phyloP scores from a whole-genome alignment of 2,329 filamentous ascomycete species.

The Verticillium isaacii region DNA sequence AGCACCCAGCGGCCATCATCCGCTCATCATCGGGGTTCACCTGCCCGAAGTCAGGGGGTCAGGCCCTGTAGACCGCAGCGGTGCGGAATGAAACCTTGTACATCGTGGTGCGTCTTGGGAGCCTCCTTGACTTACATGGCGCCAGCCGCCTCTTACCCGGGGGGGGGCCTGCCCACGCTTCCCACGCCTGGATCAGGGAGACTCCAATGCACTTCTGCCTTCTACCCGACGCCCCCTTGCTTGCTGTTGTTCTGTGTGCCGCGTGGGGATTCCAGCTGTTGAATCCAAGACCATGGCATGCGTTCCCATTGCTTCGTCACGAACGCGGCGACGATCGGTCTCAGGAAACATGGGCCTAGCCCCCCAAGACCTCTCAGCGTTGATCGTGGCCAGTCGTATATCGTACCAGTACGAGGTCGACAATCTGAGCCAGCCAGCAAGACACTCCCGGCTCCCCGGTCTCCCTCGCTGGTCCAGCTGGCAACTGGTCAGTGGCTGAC shows the following conservation, averaged over 20 bases:
- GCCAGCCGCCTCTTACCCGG: background rate
- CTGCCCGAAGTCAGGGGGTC: background rate
- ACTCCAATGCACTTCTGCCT: background rate
- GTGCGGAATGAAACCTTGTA: background rate
- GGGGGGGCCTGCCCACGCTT: background rate
- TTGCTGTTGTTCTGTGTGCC: background rate
- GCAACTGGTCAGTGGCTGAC: background rate
- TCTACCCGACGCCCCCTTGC: background rate
- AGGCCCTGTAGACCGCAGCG: background rate
- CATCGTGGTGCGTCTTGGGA: background rate
- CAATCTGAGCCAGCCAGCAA: background rate
- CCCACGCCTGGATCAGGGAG: background rate
- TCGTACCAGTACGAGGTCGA: background rate
- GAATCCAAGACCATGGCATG: background rate
- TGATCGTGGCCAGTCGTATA: background rate
- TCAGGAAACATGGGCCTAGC: background rate
- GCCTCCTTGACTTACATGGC: background rate
- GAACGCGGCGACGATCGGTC: background rate
- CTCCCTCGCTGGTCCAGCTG: background rate
- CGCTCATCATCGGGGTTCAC: background rate
- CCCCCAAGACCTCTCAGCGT: background rate
- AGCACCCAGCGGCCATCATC: background rate
- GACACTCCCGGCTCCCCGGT: background rate
- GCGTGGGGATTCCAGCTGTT: background rate
- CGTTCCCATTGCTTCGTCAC: background rate